A percentile compares a stretch with the other conserved stretches of the same genome.
Evolutionary conservation across 176 grass and related monocot species (phyloP).

Genomic region (Aegilops longissima): DNA sequence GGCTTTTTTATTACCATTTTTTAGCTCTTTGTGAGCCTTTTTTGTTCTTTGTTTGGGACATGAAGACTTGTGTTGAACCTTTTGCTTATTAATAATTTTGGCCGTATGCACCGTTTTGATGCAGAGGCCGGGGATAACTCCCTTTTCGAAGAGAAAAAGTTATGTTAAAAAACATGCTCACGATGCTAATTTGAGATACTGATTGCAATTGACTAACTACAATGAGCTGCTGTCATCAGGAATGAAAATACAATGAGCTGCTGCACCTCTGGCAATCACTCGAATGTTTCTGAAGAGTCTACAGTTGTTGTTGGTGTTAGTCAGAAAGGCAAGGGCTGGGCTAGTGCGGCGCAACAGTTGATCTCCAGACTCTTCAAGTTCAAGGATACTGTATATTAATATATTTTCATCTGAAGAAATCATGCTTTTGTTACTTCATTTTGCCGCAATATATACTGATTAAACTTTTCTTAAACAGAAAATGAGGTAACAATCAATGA

Average conservation of each 20-base stretch:
- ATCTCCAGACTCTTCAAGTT: conserved; percentile 62
- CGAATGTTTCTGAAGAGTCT: conserved; percentile 49
- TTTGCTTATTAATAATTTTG: too few relatives aligned
- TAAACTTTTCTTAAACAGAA: conserved; percentile 36
- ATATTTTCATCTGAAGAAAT: background rate
- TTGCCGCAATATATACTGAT: background rate
- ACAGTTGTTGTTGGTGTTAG: conserved; percentile 5
- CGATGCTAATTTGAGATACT: background rate
- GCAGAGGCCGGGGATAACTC: too few relatives aligned
- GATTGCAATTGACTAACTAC: background rate
- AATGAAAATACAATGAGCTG: conserved; percentile 32
- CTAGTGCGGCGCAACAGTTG: conserved; percentile 24
- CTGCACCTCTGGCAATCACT: conserved; percentile 55
- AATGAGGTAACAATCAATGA: conserved; percentile 63
- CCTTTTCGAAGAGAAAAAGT: too few relatives aligned
- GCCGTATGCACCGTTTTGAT: too few relatives aligned
- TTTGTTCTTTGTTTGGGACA: too few relatives aligned
- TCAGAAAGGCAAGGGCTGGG: conserved; percentile 32
- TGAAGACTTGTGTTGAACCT: too few relatives aligned
- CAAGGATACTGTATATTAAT: conserved; percentile 45
- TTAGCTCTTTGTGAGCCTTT: too few relatives aligned
- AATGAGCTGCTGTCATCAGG: background rate
- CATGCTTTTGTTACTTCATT: background rate
- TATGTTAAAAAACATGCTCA: background rate
- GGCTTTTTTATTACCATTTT: too few relatives aligned